Base-by-base conservation (phyloP, 1,284 basidiomycete species). In the Rhodotorula sp. region DNA sequence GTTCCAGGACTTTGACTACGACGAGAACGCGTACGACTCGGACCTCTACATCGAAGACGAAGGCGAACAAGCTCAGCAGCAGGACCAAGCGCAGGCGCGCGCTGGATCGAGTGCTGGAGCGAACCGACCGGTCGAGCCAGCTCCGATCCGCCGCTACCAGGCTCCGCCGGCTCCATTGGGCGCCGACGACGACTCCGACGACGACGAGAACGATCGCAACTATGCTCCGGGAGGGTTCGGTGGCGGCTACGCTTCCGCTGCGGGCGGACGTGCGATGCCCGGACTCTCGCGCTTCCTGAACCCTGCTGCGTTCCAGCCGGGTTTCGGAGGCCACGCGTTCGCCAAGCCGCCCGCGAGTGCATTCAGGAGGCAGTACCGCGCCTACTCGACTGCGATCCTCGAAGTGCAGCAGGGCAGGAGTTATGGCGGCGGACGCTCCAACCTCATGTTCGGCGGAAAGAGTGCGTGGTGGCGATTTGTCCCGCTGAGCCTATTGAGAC, bases 371-470 rank as follows among this genome's bases (percentile, higher is more conserved):
- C 90, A 92, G 81, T 84, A 92, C 73, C 91, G 88, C 78, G 79
- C 79, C 23, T 79, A 77, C 62, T 78, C 77, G 62, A 77, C 77
- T 5, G 78, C 78, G 43, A 79, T 80, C 57, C 69, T 77, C 60
- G 78, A 79, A 68, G 74, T 79, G 45, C 75, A 76, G 62, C 72
- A 78, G 62, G 78, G 78, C 28, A 71, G 78, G 58, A 73, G 73
- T 34, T 71, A 73, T 43, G 60, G 61, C 19, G 71, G 64, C 3
- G 72, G 69, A 10, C 38, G 74, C 59, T 76, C 75, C 90, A 85
- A 97, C 79, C 84, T 98, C 65, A 92, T 91, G 78, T 93, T 97
- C 78, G 97, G 97, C 77, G 97, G 97, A 79, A 99, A 99, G 85
- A 94, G 95, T 97, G 82, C 81, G 92, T 87, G 49, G 14, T 57